A percentile compares a stretch with the other conserved stretches of the same genome.
Evolutionary conservation across 1,284 basidiomycete species (phyloP).

Genomic region (Naganishia cerealis): DNA sequence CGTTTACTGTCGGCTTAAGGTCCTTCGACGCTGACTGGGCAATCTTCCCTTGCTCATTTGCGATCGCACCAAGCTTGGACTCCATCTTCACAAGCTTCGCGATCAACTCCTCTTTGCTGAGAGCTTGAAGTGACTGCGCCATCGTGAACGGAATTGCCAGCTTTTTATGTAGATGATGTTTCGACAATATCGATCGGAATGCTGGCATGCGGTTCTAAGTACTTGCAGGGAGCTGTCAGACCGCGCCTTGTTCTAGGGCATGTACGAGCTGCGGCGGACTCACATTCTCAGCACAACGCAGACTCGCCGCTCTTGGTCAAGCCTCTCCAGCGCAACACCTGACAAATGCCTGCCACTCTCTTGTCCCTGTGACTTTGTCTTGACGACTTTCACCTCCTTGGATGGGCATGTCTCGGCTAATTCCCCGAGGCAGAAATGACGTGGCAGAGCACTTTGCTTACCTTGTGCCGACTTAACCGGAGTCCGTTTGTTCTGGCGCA

Average conservation of each 20-base stretch:
- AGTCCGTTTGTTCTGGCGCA: not conserved
- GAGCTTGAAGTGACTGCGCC: constrained; percentile 14
- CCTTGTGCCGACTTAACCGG: too few species aligned
- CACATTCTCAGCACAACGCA: too few species aligned
- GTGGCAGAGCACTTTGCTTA: too few species aligned
- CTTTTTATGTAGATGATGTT: not conserved
- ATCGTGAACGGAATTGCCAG: constrained; percentile 3
- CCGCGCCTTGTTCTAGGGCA: not conserved
- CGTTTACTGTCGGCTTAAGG: not conserved
- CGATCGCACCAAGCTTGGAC: not conserved
- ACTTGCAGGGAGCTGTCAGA: not conserved
- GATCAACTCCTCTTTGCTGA: constrained; percentile 27
- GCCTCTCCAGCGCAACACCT: too few species aligned
- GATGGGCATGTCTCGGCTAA: too few species aligned
- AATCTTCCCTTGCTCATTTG: not conserved
- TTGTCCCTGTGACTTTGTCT: too few species aligned
- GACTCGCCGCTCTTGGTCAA: too few species aligned
- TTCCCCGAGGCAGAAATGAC: too few species aligned
- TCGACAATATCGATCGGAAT: constrained; percentile 9
- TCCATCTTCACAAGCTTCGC: constrained; percentile 17
- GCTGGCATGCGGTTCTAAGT: constrained; percentile 9
- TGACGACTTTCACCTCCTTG: too few species aligned
- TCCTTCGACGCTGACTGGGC: not conserved
- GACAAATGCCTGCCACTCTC: too few species aligned
- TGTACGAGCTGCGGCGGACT: too few species aligned